Base-by-base conservation (phyloP, 345 rosid genomes). In the Linum lewisii region DNA sequence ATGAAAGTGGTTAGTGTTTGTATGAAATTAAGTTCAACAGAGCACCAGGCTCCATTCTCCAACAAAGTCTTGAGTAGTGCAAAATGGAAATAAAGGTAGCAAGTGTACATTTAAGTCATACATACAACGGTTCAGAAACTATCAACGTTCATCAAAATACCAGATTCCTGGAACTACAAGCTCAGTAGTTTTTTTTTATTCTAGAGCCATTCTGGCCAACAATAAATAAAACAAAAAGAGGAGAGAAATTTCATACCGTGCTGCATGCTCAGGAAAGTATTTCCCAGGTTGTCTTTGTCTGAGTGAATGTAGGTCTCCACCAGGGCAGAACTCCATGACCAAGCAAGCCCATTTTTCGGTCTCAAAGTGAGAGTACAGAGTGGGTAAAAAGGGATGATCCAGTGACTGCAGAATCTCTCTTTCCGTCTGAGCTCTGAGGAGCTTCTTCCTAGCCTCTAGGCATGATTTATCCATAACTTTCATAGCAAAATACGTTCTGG, bases 291-390 rank as follows among this genome's bases (percentile, higher is more conserved):
- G 96, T 60, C 79, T 83, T 69, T 88, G 96, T 72, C 88, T 59
- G 61, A 88, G 87, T 24, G 87, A 78, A 71, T 88, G 87, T 67
- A 92, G 68, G 68, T 88, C 96, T 54, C 98, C 98, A 0, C 95
- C 96, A n/a, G 98, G 96, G 69, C 98, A 92, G 64, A 84, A 88
- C 82, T 92, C 98, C 96, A 91, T 88, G n/a, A 91, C 81, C 73
- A 91, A 74, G 75, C 95, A 88, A 21, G 96, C 73, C 67, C 73
- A 75, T 69, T 79, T 85, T 59, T 82, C 82, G 0, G 98, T 86
- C 78, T 92, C 95, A 68, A 92, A 92, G 65, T 88, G 95, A 0
- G 90, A 21, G 36, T 92, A 92, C 51, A 92, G 78, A 2, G 96
- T 81, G 10, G 98, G 98, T 57, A 92, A 69, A 67, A 92, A 92